Evolutionary conservation across 2,329 filamentous ascomycete genomes (phyloP), one percentile per base, ranked within the genome.

Genomic region (Purpureocillium lavendulum): DNA sequence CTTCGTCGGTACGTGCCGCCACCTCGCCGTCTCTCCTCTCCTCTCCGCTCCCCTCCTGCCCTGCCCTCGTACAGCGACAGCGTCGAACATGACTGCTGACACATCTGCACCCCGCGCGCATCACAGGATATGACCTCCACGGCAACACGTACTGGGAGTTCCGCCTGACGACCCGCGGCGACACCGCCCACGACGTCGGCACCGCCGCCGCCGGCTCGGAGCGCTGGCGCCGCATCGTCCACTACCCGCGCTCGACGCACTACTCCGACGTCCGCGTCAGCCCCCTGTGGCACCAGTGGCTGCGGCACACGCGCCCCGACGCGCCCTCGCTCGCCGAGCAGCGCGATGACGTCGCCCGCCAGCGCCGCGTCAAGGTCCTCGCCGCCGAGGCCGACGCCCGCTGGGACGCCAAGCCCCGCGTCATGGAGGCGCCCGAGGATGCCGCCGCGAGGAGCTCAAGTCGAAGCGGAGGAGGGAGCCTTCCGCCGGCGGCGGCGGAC

Each of bases 71-170:
- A n/a, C n/a, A n/a, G n/a, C n/a, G n/a, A n/a, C n/a, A n/a, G n/a
- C n/a, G n/a, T n/a, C n/a, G n/a, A n/a, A n/a, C n/a, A n/a, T n/a
- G n/a, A n/a, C n/a, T n/a, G n/a, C n/a, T n/a, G n/a, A n/a, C n/a
- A n/a, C n/a, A n/a, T n/a, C n/a, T n/a, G n/a, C n/a, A n/a, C n/a
- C n/a, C n/a, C n/a, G n/a, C 29, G 21, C 30, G 29, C 40, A 26
- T 29, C 15, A 18, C 44, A 82, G 79, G 80, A 47, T 67, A 73
- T 50, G 80, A 84, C 54, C 75, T 82, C 42, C 54, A 75, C 17
- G 77, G 78, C 40, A 82, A 83, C 61, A 82, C 79, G 4, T 84
- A 74, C 64, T 84, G 80, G 78, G 76, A 82, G 51, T 82, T 83
- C 60, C 69, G 69, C 42, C 71, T 80, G 47, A 50, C 60, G 7